Conservation (phyloP, 805 yeast genomes). For the Saturnispora gosingensis region DNA sequence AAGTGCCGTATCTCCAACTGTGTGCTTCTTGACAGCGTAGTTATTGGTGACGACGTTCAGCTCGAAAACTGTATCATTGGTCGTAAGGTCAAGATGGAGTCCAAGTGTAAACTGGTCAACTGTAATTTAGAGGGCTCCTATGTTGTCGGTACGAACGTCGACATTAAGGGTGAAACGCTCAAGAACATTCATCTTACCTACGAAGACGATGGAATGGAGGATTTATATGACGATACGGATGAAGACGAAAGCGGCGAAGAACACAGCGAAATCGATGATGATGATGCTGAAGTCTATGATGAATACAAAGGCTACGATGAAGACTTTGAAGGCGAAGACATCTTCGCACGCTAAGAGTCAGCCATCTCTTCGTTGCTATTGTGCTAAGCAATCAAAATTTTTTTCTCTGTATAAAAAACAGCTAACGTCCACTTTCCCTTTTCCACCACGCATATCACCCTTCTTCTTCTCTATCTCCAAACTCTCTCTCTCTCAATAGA, state of each 20-base stretch:
- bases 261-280: slow-evolving; percentile 6
- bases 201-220: slow-evolving; percentile 15
- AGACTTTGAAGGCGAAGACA: slow-evolving; percentile 37
- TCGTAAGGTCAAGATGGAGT: slow-evolving; percentile 48
- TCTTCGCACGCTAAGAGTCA: slow-evolving; percentile 21
- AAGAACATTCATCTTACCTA: slow-evolving; percentile 29
- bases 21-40: slow-evolving; percentile 61
- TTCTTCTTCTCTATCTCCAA: neutral
- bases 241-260: slow-evolving; percentile 32
- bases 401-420: neutral
- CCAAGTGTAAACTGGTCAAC: slow-evolving; percentile 58
- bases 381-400: neutral
- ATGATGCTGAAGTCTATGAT: slow-evolving; percentile 35
- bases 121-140: slow-evolving; percentile 83
- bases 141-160: slow-evolving; percentile 47
- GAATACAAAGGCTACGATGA: slow-evolving; percentile 50
- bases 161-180: slow-evolving; percentile 33
- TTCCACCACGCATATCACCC: neutral
- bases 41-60: slow-evolving; percentile 65
- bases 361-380: neutral
- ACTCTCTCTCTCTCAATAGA: neutral
- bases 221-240: slow-evolving; percentile 24
- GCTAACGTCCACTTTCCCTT: neutral
- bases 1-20: slow-evolving; percentile 86
- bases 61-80: slow-evolving; percentile 89